Percentiles rank a stretch among this genome's conserved stretches.
Conservation (phyloP, 2,329 filamentous ascomycete species). For the Hymenoscyphus infarciens region DNA sequence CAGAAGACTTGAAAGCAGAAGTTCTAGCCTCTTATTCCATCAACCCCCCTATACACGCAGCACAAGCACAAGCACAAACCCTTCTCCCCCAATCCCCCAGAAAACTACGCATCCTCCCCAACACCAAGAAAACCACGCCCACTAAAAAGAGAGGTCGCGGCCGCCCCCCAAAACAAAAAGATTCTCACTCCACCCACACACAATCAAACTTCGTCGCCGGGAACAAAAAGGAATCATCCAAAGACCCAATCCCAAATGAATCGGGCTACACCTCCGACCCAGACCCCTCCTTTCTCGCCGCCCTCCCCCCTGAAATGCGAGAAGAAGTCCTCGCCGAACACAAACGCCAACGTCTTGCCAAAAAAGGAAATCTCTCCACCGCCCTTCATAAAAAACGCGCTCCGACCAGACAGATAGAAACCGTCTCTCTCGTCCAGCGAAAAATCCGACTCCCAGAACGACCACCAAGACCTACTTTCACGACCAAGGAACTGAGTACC, state of each 20-base stretch:
- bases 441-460: conserved; percentile 46
- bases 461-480: conserved; percentile 57
- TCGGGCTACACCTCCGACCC: conserved; percentile 24
- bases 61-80: conserved; percentile 20
- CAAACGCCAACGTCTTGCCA: conserved; percentile 55
- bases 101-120: conserved; percentile 51
- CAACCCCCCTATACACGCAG: conserved; percentile 4
- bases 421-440: conserved; percentile 25
- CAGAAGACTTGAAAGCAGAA: conserved; percentile 81
- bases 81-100: conserved; percentile 47
- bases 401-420: conserved; percentile 21
- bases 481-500: conserved; percentile 50
- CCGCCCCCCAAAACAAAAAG: conserved; percentile 43
- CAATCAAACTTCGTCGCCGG: conserved; percentile 69
- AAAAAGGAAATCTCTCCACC: conserved; percentile 49
- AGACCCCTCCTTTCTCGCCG: conserved; percentile 68
- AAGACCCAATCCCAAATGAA: conserved; percentile 6
- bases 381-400: conserved; percentile 28
- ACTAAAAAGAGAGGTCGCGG: conserved; percentile 58
- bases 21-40: conserved; percentile 66
- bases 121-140: conserved; percentile 43
- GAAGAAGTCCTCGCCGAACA: conserved; percentile 76
- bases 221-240: conserved; percentile 18
- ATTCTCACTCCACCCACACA: conserved; percentile 57
- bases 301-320: conserved; percentile 77